phyloP scores from a whole-genome alignment of 805 yeast genomes.

The Grigorovia transvaalensis region DNA sequence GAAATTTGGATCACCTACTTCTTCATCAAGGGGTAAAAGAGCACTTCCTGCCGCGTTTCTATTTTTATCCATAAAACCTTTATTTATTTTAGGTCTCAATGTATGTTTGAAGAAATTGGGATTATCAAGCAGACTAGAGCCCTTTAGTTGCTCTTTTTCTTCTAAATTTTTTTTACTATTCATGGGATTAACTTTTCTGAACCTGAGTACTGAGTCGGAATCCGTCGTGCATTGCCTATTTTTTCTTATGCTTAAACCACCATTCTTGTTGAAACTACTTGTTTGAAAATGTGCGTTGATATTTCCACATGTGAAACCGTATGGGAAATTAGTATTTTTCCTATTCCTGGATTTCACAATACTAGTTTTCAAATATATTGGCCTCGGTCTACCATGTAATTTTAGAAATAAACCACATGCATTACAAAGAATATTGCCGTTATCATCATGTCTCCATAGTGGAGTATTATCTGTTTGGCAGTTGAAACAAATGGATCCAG shows the following conservation, averaged over 20 bases:
- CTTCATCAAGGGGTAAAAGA: background rate
- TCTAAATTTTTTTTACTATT: background rate
- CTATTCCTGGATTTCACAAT: constrained; percentile 85
- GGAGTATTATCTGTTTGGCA: constrained; percentile 90
- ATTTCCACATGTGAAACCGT: background rate
- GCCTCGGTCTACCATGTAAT: constrained; percentile 84
- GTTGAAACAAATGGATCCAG: constrained; percentile 62
- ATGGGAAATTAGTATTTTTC: constrained; percentile 15
- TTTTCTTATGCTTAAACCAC: background rate
- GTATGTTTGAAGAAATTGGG: constrained; percentile 3
- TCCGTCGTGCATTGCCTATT: background rate
- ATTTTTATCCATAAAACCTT: background rate
- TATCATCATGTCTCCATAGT: constrained; percentile 86
- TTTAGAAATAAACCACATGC: constrained; percentile 87
- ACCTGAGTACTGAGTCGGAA: background rate
- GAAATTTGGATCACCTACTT: background rate
- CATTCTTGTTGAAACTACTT: background rate
- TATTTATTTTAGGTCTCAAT: constrained; percentile 2
- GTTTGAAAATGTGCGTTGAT: background rate
- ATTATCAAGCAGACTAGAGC: background rate
- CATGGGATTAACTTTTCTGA: background rate
- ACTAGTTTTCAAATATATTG: constrained; percentile 80
- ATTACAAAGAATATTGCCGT: constrained; percentile 81
- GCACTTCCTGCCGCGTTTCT: background rate
- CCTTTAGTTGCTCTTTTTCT: background rate